Conservation (phyloP, 1,284 basidiomycete genomes). For the Ganoderma boninense region DNA sequence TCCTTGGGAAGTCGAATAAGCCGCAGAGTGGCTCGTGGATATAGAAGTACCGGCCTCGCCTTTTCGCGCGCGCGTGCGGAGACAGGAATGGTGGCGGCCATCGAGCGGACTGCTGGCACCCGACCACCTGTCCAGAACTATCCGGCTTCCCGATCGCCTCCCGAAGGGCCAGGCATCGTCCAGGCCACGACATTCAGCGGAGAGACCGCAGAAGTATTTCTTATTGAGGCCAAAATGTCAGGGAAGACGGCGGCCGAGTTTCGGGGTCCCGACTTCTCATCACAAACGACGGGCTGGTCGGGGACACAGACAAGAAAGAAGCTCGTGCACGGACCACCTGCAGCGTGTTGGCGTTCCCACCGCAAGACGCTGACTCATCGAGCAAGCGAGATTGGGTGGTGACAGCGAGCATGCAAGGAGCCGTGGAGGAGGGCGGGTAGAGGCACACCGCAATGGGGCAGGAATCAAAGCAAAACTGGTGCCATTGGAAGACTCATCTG, state of each 20-base stretch:
- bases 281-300: constrained; percentile 3
- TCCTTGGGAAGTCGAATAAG: background rate
- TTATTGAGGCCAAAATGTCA: background rate
- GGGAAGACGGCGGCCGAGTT: background rate
- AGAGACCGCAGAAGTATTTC: background rate
- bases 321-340: constrained; percentile 8
- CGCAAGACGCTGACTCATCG: background rate
- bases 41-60: background rate
- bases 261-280: background rate
- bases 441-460: background rate
- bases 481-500: background rate
- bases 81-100: background rate
- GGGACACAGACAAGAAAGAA: background rate
- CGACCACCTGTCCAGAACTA: too few species aligned
- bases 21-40: background rate
- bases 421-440: background rate
- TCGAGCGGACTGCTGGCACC: background rate
- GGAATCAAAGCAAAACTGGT: background rate
- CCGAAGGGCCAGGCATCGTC: background rate
- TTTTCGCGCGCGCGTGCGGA: background rate
- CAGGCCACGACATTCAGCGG: too few species aligned
- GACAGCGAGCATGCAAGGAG: background rate
- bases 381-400: background rate
- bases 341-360: constrained; percentile 4
- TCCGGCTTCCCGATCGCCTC: background rate